Base-by-base conservation (phyloP, 2,329 filamentous ascomycete species). In the Pseudogymnoascus sp. region DNA sequence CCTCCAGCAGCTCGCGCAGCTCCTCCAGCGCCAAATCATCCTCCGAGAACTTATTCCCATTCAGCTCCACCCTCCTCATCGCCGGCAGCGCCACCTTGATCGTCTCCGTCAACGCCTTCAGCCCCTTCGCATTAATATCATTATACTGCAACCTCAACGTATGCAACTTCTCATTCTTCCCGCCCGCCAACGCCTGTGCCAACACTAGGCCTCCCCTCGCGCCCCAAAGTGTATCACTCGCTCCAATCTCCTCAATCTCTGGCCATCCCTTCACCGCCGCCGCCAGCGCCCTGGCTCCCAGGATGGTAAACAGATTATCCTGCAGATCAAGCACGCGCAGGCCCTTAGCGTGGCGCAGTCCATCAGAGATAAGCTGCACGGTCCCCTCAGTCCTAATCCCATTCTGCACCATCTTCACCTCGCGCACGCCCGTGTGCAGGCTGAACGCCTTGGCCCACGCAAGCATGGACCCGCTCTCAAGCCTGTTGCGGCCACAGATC, bases 371-470 rank as follows among this genome's bases (percentile, higher is more conserved):
- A 64, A 99, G 80, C 68, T 88, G 83, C 59, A 87, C 87, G 72
- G 97, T 95, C 65, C 95, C 95, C 76, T 97, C 92, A 74, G 93
- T 91, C 47, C 95, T 85, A 70, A 99, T 99, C 62, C 95, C 95
- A 75, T 99, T 97, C 77, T 97, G 95, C 26, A 96, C 91, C 95
- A 99, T 97, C 82, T 93, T 96, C 69, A 99, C 85, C 65, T 87
- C 87, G 77, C 88, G 89, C 67, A 99, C 84, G 64, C 89, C 88
- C 68, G 83, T 86, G 74, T 97, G 91, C 64, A 93, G 87, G 71
- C 87, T 86, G 76, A 91, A 97, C 0, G 91, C 83, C 75, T 88
- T 89, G 44, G 93, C 92, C 95, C 95, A 99, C 0, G 93, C 93
- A 13, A 85, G 86, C 95, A 99, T 99, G 74, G 89, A 95, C 69